These are phyloP conservation scores for Fusarium tuaranense DNA, from an alignment of 2,329 filamentous ascomycete genomes.

Conservation along the genomic window DNA sequence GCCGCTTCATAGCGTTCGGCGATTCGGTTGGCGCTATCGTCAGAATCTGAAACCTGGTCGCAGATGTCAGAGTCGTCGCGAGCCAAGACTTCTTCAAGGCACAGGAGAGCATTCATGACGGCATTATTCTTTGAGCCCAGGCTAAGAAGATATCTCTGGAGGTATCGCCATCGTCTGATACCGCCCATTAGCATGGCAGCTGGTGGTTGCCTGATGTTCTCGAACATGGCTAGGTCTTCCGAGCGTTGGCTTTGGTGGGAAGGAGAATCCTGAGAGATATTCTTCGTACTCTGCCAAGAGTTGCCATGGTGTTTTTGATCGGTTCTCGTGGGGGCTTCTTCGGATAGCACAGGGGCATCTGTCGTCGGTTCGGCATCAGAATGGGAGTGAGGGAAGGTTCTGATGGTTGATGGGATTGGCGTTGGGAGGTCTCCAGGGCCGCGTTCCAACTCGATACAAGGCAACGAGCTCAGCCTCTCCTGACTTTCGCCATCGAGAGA, in stretches of 20 bases:
- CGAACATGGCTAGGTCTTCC: neutral
- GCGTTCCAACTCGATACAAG: neutral
- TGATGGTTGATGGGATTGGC: neutral
- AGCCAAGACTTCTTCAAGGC: constrained; percentile 11
- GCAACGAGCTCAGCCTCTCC: neutral
- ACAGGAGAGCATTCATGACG: constrained; percentile 10
- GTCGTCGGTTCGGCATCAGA: neutral
- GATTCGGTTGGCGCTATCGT: constrained; percentile 3
- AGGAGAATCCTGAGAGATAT: neutral
- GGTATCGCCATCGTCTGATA: constrained; percentile 7
- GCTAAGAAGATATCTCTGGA: constrained; percentile 11
- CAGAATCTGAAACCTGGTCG: neutral
- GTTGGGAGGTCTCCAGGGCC: constrained; percentile 1
- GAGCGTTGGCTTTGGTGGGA: neutral
- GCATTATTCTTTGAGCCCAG: constrained; percentile 4
- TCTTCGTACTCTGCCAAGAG: neutral
- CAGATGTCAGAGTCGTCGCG: neutral
- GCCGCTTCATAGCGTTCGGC: constrained; percentile 4
- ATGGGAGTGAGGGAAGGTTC: neutral
- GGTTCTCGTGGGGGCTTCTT: neutral
- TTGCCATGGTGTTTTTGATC: neutral
- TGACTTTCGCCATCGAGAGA: neutral
- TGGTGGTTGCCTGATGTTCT: constrained; percentile 13
- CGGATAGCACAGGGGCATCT: neutral
- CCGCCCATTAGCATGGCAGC: constrained; percentile 22